Evolutionary conservation across 352 stramenopile genomes (phyloP).

Genomic region (Saprolegnia parasitica): DNA sequence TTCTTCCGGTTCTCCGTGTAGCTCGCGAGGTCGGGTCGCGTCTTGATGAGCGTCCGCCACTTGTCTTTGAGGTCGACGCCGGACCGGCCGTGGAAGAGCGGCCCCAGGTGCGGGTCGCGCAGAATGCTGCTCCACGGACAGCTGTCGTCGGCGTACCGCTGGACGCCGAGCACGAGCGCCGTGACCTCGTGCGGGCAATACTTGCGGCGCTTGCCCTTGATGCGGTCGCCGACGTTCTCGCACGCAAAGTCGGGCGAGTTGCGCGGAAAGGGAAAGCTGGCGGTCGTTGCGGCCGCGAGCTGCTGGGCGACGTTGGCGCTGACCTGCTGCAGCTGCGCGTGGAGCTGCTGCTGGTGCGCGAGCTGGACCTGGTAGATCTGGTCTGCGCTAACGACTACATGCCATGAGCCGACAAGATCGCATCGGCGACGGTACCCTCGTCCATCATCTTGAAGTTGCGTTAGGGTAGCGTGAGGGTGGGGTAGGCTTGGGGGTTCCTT

Average conservation of each 20-base stretch:
- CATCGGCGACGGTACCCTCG: slow-evolving; percentile 7
- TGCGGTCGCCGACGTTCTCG: slow-evolving; percentile 76
- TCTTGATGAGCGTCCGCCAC: slow-evolving; percentile 80
- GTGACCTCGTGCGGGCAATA: slow-evolving; percentile 83
- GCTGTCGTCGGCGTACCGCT: slow-evolving; percentile 79
- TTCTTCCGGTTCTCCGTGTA: slow-evolving; percentile 87
- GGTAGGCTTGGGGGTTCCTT: slow-evolving; percentile 23
- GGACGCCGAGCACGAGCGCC: slow-evolving; percentile 70
- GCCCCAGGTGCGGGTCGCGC: slow-evolving; percentile 59
- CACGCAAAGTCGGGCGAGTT: slow-evolving; percentile 75
- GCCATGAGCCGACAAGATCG: slow-evolving; percentile 1
- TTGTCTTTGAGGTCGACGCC: slow-evolving; percentile 82
- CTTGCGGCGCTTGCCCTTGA: slow-evolving; percentile 77
- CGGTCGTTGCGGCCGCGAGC: slow-evolving; percentile 3
- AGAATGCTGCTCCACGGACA: slow-evolving; percentile 81
- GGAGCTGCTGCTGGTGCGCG: slow-evolving; percentile 26
- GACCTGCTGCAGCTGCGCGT: slow-evolving; percentile 21
- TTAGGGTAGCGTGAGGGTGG: slow-evolving; percentile 18
- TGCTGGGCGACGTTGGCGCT: slow-evolving; percentile 11
- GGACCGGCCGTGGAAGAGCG: slow-evolving; percentile 71
- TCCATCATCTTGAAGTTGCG: slow-evolving; percentile 29
- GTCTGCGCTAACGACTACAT: slow-evolving; percentile 6
- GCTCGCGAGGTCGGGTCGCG: slow-evolving; percentile 55
- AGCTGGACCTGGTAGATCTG: slow-evolving; percentile 29
- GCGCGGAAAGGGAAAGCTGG: slow-evolving; percentile 43